These are phyloP conservation scores for Lentinula sp. DNA, from an alignment of 768 basidiomycete species.

Conservation along the genomic window DNA sequence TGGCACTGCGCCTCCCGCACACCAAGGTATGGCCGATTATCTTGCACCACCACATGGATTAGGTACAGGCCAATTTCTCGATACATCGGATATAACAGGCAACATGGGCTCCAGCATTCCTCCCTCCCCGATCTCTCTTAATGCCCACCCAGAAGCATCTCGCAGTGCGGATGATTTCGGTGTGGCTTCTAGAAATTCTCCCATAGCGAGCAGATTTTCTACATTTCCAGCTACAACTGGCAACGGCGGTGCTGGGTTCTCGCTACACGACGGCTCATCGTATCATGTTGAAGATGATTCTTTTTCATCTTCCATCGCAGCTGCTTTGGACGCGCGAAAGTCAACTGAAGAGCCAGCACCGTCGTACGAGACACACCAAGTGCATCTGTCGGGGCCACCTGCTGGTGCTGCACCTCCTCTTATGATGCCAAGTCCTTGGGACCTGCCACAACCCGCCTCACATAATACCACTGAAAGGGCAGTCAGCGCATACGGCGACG, in stretches of 20 bases:
- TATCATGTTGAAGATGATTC: conserved; percentile 20
- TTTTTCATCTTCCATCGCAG: conserved; percentile 31
- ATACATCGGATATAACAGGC: conserved; percentile 14
- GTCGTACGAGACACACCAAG: conserved; percentile 27
- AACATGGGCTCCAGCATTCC: conserved; percentile 8
- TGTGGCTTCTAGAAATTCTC: conserved; percentile 16
- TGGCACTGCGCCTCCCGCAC: conserved; percentile 9
- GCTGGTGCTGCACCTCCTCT: conserved; percentile 34
- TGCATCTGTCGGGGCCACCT: conserved; percentile 28
- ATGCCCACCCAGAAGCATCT: neutral
- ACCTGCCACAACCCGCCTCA: neutral
- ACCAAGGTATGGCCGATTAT: conserved; percentile 8
- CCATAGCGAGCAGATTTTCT: conserved; percentile 48
- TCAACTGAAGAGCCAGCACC: conserved; percentile 27
- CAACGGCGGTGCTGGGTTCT: conserved; percentile 17
- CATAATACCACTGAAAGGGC: conserved; percentile 5
- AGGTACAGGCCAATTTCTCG: conserved; percentile 20
- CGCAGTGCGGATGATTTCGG: conserved; percentile 35
- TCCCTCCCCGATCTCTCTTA: conserved; percentile 9
- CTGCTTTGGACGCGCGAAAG: conserved; percentile 20
- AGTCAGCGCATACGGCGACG: conserved; percentile 21
- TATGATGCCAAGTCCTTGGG: conserved; percentile 4
- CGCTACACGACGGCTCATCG: conserved; percentile 23
- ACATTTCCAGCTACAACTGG: conserved; percentile 56
- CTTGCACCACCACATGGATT: conserved; percentile 25